These are phyloP conservation scores for Lentinula raphanica DNA, from an alignment of 768 basidiomycete genomes.

Conservation along the genomic window DNA sequence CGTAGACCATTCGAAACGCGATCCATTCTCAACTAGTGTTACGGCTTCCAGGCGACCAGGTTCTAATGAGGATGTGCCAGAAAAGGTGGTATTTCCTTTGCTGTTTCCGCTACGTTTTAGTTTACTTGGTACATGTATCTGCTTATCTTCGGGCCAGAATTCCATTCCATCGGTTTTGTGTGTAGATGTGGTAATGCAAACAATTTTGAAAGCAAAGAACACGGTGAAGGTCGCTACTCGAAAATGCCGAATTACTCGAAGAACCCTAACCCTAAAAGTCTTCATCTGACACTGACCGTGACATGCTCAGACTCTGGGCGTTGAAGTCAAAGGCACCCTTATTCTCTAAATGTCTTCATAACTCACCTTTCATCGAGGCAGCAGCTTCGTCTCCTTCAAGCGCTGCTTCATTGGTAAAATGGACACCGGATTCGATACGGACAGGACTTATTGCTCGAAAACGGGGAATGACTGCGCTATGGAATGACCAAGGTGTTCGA, in stretches of 20 bases:
- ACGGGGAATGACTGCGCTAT: constrained; percentile 91
- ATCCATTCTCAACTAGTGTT: constrained; percentile 42
- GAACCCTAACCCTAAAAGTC: background rate
- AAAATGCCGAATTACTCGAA: no score
- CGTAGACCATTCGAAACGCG: constrained; percentile 49
- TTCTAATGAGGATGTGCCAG: constrained; percentile 48
- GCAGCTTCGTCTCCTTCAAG: background rate
- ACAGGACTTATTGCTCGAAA: constrained; percentile 94
- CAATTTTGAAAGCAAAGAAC: no score
- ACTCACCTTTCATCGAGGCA: background rate
- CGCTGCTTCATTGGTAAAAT: constrained; percentile 41
- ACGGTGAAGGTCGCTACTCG: no score
- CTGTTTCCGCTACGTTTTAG: constrained; percentile 13
- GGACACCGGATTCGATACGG: constrained; percentile 80
- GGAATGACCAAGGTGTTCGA: constrained; percentile 84
- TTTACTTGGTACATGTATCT: constrained; percentile 18
- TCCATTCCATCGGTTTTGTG: constrained; percentile 65
- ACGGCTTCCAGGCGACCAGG: constrained; percentile 52
- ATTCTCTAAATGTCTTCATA: background rate
- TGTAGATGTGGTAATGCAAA: no score
- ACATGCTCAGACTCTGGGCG: constrained; percentile 52
- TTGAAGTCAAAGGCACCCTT: constrained; percentile 12
- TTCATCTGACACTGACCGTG: background rate
- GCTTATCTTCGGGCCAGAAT: constrained; percentile 59
- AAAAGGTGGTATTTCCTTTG: constrained; percentile 26